Evolutionary conservation across 2,329 filamentous ascomycete genomes (phyloP), one percentile per base, ranked within the genome.

Genomic region (Colletotrichum sidae): DNA sequence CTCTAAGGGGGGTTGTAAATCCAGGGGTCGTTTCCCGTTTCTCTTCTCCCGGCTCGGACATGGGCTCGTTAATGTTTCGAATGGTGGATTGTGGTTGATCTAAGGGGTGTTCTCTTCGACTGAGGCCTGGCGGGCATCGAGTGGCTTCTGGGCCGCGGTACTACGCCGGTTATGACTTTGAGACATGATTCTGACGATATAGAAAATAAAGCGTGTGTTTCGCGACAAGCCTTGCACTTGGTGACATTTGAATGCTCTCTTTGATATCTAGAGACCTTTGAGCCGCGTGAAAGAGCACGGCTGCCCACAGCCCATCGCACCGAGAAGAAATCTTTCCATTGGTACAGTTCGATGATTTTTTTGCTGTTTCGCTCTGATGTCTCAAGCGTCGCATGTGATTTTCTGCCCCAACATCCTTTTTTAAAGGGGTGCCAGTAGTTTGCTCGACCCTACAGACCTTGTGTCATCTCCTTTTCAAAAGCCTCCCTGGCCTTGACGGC

Each of bases 141-240:
- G 50, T 17, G 35, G 50, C 41, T 42, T 46, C 38, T 37, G 60
- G 39, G 33, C 38, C 41, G 17, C 63, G 34, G 52, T 57, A 53
- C 42, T 53, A 12, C 39, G 62, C 53, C 57, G 49, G 38, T 51
- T 46, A 65, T 54, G 63, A 63, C 46, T 65, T 62, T 65, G n/a
- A 65, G 41, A 57, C 62, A 63, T 35, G 63, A 65, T 62, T 62
- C 55, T 65, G 58, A 65, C 58, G 63, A 65, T 53, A 57, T 65
- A 65, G 63, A 65, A 38, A 65, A 65, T 65, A 49, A 57, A 65
- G 63, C 63, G 58, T 63, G 41, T 63, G 11, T 53, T 63, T 65
- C 58, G 44, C 63, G 33, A 33, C 47, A 53, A 51, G 44, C 8
- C 10, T 5, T 12, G 42, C 46, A 11, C 3, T 8, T 25, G 25